These are phyloP conservation scores for Elsinoe australis DNA, from an alignment of 2,329 filamentous ascomycete species.

Conservation along the genomic window DNA sequence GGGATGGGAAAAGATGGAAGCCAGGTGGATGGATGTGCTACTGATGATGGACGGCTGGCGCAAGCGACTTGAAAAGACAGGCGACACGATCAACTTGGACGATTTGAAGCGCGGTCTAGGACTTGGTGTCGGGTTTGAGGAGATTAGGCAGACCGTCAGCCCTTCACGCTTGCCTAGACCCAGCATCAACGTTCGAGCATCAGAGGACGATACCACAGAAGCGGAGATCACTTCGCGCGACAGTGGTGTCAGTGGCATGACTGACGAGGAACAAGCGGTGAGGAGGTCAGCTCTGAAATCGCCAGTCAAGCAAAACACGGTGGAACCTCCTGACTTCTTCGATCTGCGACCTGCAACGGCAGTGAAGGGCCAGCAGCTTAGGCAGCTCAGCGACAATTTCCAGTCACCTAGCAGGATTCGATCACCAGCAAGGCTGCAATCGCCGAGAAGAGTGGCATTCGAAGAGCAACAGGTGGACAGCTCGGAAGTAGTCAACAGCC, in stretches of 20 bases:
- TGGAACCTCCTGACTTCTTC: slow-evolving; percentile 32
- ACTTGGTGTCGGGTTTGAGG: slow-evolving; percentile 45
- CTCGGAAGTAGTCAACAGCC: not conserved
- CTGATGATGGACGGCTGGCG: slow-evolving; percentile 89
- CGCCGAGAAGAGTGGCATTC: slow-evolving; percentile 5
- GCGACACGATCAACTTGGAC: slow-evolving; percentile 57
- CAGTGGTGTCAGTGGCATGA: slow-evolving; percentile 26
- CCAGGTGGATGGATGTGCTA: slow-evolving; percentile 80
- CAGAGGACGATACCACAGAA: slow-evolving; percentile 18
- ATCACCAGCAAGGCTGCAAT: slow-evolving; percentile 8
- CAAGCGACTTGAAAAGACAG: slow-evolving; percentile 64
- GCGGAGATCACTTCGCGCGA: slow-evolving; percentile 24
- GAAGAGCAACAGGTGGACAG: slow-evolving; percentile 1
- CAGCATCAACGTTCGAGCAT: slow-evolving; percentile 26
- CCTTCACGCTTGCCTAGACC: slow-evolving; percentile 42
- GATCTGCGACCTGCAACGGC: slow-evolving; percentile 27
- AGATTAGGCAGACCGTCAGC: slow-evolving; percentile 22
- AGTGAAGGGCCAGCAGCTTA: not conserved
- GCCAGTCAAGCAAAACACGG: slow-evolving; percentile 12
- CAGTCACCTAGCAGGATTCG: slow-evolving; percentile 14
- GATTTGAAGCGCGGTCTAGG: slow-evolving; percentile 54
- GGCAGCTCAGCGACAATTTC: slow-evolving; percentile 11
- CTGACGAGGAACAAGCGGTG: slow-evolving; percentile 18
- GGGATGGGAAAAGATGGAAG: slow-evolving; percentile 91
- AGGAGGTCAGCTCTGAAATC: not conserved